These are phyloP conservation scores for Colletotrichum tamarilloi DNA, from an alignment of 2,329 filamentous ascomycete species.

Conservation along the genomic window DNA sequence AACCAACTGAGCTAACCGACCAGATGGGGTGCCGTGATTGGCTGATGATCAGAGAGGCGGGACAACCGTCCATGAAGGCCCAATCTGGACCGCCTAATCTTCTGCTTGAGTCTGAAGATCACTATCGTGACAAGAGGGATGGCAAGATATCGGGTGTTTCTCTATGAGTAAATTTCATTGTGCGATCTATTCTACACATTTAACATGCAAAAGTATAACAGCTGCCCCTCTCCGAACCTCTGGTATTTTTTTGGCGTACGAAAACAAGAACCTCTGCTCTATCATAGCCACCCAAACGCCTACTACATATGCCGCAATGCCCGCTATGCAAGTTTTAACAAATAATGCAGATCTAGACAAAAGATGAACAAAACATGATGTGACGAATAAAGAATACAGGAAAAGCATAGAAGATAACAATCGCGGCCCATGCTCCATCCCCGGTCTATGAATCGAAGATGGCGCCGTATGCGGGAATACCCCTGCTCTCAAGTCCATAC, in stretches of 20 bases:
- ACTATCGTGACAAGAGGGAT: too few relatives aligned
- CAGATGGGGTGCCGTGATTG: not conserved
- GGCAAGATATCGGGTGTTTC: not conserved
- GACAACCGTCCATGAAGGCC: too few relatives aligned
- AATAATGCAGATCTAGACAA: not conserved
- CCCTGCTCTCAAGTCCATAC: constrained; percentile 73
- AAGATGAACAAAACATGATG: not conserved
- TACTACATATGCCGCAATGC: not conserved
- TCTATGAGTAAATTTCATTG: not conserved
- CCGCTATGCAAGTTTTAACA: not conserved
- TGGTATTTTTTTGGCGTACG: not conserved
- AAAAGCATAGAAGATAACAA: not conserved
- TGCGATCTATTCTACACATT: not conserved
- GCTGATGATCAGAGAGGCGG: not conserved
- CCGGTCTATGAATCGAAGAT: constrained; percentile 71
- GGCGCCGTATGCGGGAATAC: constrained; percentile 76
- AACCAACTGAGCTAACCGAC: constrained; percentile 36
- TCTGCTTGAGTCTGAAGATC: too few relatives aligned
- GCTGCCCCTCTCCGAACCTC: not conserved
- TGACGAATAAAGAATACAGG: not conserved
- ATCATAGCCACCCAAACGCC: not conserved
- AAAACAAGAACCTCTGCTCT: not conserved
- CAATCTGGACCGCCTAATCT: too few relatives aligned
- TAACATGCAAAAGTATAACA: not conserved
- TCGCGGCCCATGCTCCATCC: not conserved